phyloP scores from a whole-genome alignment of 495 filamentous ascomycete species.

The Baudoinia panamericana region DNA sequence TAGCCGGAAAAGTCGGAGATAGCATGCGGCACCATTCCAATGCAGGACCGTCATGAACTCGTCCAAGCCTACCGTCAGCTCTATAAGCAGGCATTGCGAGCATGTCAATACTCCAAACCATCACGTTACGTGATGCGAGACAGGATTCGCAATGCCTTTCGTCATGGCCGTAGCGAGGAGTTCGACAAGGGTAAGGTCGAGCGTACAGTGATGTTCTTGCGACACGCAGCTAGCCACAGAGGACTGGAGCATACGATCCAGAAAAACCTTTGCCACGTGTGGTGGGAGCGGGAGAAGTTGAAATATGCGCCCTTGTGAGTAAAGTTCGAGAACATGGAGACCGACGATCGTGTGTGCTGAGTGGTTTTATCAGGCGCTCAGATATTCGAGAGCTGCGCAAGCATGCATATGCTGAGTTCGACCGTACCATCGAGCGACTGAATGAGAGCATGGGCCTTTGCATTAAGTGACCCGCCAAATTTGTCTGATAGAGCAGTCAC shows the following conservation, averaged over 20 bases:
- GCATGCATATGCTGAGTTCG: constrained; percentile 27
- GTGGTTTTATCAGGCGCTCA: not conserved
- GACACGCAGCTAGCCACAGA: constrained; percentile 46
- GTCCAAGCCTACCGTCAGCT: constrained; percentile 69
- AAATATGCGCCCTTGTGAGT: constrained; percentile 2
- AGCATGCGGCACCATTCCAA: too few relatives aligned
- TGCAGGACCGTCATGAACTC: too few relatives aligned
- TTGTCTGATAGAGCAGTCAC: too few relatives aligned
- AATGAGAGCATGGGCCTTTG: constrained; percentile 33
- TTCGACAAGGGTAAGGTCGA: constrained; percentile 49
- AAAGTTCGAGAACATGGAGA: not conserved
- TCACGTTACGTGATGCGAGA: constrained; percentile 52
- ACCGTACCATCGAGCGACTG: constrained; percentile 27
- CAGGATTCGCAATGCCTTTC: constrained; percentile 58
- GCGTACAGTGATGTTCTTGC: constrained; percentile 68
- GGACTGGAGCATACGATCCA: constrained; percentile 74
- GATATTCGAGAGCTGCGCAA: constrained; percentile 1
- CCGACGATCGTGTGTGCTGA: not conserved
- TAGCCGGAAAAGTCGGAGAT: too few relatives aligned
- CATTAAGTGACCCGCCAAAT: constrained; percentile 13
- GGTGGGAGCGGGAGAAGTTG: constrained; percentile 33
- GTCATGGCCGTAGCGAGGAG: constrained; percentile 36
- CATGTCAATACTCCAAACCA: constrained; percentile 68
- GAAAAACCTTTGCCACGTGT: constrained; percentile 56
- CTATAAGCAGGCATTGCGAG: constrained; percentile 58